These are phyloP conservation scores for Lachnellula willkommii DNA, from an alignment of 2,329 filamentous ascomycete genomes.

Conservation along the genomic window DNA sequence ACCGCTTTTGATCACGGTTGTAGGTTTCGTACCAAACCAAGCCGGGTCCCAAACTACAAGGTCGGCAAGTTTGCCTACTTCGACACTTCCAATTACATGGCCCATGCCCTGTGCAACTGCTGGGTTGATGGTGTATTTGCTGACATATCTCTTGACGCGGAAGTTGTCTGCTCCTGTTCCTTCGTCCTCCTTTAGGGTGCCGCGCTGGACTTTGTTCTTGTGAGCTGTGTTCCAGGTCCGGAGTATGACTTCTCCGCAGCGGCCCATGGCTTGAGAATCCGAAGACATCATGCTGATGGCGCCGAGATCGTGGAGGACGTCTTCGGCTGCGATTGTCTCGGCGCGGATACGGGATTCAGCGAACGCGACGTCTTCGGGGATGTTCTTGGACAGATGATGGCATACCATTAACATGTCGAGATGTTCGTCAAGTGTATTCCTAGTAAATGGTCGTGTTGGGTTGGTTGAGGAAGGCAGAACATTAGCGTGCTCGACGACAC, in stretches of 20 bases:
- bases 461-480: conserved; percentile 90
- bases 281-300: conserved; percentile 98
- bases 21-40: conserved; percentile 84
- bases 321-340: conserved; percentile 94
- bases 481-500: conserved; percentile 80
- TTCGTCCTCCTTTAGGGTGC: conserved; percentile 68
- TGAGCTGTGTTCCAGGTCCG: conserved; percentile 96
- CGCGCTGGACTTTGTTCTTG: conserved; percentile 89
- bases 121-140: conserved; percentile 95
- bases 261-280: conserved; percentile 94
- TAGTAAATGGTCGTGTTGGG: conserved; percentile 83
- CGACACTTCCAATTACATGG: conserved; percentile 79
- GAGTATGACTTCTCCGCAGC: conserved; percentile 87
- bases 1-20: conserved; percentile 77
- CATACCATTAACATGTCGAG: conserved; percentile 99
- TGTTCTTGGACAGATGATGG: conserved; percentile 87
- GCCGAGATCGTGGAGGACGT: conserved; percentile 89
- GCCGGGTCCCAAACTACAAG: conserved; percentile 80
- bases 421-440: conserved; percentile 92
- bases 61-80: conserved; percentile 86
- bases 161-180: conserved; percentile 82
- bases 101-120: conserved; percentile 86
- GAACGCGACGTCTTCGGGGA: conserved; percentile 92
- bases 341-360: conserved; percentile 90
- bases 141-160: conserved; percentile 85